Base-by-base conservation (phyloP, 2,329 filamentous ascomycete species). In the Waltergamsia citrina region DNA sequence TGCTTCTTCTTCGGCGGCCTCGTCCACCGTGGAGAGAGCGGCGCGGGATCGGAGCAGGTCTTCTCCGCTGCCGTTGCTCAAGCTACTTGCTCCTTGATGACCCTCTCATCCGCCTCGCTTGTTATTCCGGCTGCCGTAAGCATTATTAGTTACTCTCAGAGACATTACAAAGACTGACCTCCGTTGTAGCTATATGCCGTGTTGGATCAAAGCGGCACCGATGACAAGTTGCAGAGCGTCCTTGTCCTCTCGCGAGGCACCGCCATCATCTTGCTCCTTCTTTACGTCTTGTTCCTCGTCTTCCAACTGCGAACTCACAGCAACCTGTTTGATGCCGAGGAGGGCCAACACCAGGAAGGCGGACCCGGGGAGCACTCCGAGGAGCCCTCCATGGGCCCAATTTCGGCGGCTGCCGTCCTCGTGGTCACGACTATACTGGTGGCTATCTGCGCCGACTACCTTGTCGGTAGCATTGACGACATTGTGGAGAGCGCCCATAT, bases 221-320 rank as follows among this genome's bases (percentile, higher is more conserved):
- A 57, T 7, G 60, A 67, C 28, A 62, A 67, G 41, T 48, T 59
- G 5, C 49, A 60, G 25, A 81, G 77, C 45, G 80, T 86, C 40
- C 67, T 85, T 34, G 61, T 78, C 15, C 68, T 90, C 14, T 88
- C 84, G 2, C 81, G 80, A 40, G 81, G 81, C 40, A 87, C 84
- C 6, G 69, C 84, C 23, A 71, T 88, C 40, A 84, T 88, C 37
- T 68, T 90, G 7, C 67, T 90, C 10, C 40, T 79, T 18, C 72
- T 90, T 35, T 90, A 90, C 54, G 68, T 81, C 35, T 63, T 87
- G 42, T 90, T 87, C 53, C 73, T 90, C 11, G 67, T 72, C 52
- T 90, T 90, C 65, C 83, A 88, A 56, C 73, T 90, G 26, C 72
- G 69, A 38, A 85, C 83, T 3, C 84, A 90, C 54, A 69, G 78